Base-by-base conservation (phyloP, 164 flowering plant genomes). In the Vitis riparia region DNA sequence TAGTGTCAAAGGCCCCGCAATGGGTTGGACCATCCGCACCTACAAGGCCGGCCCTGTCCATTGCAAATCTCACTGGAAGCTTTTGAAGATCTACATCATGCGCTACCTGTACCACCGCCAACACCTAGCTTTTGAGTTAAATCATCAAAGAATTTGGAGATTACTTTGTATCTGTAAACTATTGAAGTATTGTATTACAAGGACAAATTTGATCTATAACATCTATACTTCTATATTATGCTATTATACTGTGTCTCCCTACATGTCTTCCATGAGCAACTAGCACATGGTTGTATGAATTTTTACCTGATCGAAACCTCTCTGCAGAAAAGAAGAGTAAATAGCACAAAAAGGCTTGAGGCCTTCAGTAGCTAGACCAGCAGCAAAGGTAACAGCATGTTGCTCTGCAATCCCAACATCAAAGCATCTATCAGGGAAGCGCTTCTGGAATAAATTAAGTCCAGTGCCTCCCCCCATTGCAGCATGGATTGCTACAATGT, bases 1-100 rank as follows among this genome's bases (percentile, higher is more conserved):
- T 77, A 7, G 75, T 73, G 73, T 83, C 89, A 62, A 83, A 85
- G 27, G 85, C 84, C 8, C 87, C 85, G 58, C 85, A 79, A 68
- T 85, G 86, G 3, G 87, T 85, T 17, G 89, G 89, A 50, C 89
- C 89, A 66, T 85, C 89, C 9, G 89, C 85, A 8, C 86, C 88
- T 0, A 85, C 88, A 11, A 85, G 76, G 1, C 88, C 88, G 9
- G 86, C 88, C 64, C 89, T 70, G 66, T 83, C 87, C 56, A 85
- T 58, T 0, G 86, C 84, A 60, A 85, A 85, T 53, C 89, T 70
- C 68, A 85, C 89, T 1, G 87, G 87, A 17, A 85, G 79, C 59
- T 76, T 85, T 62, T 85, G 89, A 30, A 85, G 87, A 66, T 85
- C 89, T 9, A 85, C 89, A 63, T 85, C 89, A 68, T 85, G 89